These are phyloP conservation scores for Aspergillus alliaceus DNA, from an alignment of 2,329 filamentous ascomycete genomes.

Conservation along the genomic window DNA sequence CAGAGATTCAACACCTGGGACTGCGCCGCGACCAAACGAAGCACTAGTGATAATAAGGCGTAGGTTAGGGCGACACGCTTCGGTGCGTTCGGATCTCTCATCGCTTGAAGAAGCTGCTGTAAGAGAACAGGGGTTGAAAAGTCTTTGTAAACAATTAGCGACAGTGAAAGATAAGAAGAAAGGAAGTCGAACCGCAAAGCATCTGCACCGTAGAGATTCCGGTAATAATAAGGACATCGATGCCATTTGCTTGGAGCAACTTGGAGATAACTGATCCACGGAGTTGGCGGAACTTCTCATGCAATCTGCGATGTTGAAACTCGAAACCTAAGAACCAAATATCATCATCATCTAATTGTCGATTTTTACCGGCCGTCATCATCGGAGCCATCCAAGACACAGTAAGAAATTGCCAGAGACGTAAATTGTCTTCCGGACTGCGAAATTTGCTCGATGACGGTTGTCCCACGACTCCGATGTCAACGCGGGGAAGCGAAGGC, in stretches of 20 bases:
- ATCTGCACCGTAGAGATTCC: constrained; percentile 65
- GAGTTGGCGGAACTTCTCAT: constrained; percentile 71
- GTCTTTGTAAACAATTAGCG: constrained; percentile 38
- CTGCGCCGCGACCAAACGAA: constrained; percentile 64
- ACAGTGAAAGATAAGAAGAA: background rate
- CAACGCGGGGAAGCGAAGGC: constrained; percentile 51
- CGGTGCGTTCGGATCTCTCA: constrained; percentile 55
- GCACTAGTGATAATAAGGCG: constrained; percentile 60
- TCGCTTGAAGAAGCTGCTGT: constrained; percentile 68
- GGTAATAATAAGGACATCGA: constrained; percentile 72
- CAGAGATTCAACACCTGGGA: constrained; percentile 70
- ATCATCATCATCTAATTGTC: constrained; percentile 73
- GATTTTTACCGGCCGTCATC: constrained; percentile 62
- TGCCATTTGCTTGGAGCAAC: constrained; percentile 72
- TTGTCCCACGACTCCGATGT: constrained; percentile 61
- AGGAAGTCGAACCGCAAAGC: constrained; percentile 45
- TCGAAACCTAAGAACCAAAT: constrained; percentile 79
- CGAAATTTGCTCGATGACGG: constrained; percentile 61
- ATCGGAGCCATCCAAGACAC: constrained; percentile 80
- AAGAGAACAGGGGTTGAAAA: constrained; percentile 67
- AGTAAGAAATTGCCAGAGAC: constrained; percentile 78
- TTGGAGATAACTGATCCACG: constrained; percentile 70
- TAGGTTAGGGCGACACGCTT: constrained; percentile 64
- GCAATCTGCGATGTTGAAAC: constrained; percentile 76
- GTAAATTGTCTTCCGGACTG: constrained; percentile 76